Evolutionary conservation across 2,329 filamentous ascomycete species (phyloP).

Genomic region (Fusarium sp.): DNA sequence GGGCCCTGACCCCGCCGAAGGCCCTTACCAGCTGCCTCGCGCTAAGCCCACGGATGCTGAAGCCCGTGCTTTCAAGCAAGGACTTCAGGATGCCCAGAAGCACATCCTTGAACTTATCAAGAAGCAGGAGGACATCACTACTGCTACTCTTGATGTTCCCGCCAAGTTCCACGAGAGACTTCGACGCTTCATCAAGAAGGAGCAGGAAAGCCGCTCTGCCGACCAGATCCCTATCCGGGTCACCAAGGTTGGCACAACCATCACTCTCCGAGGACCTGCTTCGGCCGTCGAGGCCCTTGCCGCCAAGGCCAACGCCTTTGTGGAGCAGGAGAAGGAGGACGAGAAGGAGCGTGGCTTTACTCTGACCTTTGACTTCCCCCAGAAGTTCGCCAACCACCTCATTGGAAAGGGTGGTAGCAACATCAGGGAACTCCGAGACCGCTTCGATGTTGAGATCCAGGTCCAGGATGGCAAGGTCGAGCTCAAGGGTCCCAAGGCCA

Average conservation of each 20-base stretch:
- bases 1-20: conserved; percentile 64
- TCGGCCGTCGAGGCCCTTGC: conserved; percentile 78
- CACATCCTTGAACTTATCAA: conserved; percentile 69
- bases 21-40: conserved; percentile 67
- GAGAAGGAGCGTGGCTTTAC: conserved; percentile 94
- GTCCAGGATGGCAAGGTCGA: conserved; percentile 95
- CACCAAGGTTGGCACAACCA: conserved; percentile 67
- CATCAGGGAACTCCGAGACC: conserved; percentile 74
- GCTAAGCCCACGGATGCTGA: conserved; percentile 64
- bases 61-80: conserved; percentile 65
- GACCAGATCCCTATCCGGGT: conserved; percentile 72
- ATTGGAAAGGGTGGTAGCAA: conserved; percentile 77
- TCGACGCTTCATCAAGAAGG: conserved; percentile 72
- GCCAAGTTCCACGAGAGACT: conserved; percentile 74
- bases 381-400: conserved; percentile 91
- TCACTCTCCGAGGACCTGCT: conserved; percentile 82
- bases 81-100: conserved; percentile 66
- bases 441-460: conserved; percentile 82
- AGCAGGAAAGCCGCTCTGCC: conserved; percentile 68
- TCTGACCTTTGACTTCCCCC: conserved; percentile 89
- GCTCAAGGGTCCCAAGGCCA: conserved; percentile 94
- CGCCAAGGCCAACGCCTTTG: conserved; percentile 80
- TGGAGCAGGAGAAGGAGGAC: conserved; percentile 89
- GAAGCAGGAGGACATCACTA: conserved; percentile 68
- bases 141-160: conserved; percentile 67